A percentile compares a stretch with the other conserved stretches of the same genome.
Evolutionary conservation across 208 protist genomes (phyloP).

Genomic region (Histomonas meleagridis): DNA sequence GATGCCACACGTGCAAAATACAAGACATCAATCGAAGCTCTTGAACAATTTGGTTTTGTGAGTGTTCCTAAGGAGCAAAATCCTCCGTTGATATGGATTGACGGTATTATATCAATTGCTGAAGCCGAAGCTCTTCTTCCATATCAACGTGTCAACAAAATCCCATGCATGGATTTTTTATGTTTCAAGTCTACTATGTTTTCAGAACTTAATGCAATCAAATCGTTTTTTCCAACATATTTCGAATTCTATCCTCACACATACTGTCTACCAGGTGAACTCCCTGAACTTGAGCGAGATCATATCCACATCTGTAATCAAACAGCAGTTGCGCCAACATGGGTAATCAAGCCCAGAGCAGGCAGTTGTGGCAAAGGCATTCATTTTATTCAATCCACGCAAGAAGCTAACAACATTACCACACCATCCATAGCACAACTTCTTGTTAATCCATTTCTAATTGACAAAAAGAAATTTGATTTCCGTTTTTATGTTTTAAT

Average conservation of each 20-base stretch:
- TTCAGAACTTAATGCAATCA: not conserved
- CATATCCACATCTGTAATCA: not conserved
- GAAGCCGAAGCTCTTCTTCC: not conserved
- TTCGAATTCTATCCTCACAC: constrained; percentile 1
- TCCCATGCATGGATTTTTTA: not conserved
- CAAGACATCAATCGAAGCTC: not conserved
- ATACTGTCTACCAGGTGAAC: not conserved
- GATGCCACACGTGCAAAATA: constrained; percentile 18
- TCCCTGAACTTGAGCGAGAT: not conserved
- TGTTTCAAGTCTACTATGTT: constrained; percentile 10
- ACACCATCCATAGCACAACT: constrained; percentile 36
- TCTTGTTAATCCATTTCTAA: constrained; percentile 42
- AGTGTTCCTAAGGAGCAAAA: not conserved
- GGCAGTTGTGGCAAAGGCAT: not conserved
- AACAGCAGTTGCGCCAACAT: not conserved
- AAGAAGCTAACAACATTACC: not conserved
- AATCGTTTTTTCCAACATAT: not conserved
- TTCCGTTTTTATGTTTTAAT: constrained; percentile 49
- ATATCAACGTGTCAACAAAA: not conserved
- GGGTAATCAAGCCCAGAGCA: constrained; percentile 8
- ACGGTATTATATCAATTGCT: not conserved
- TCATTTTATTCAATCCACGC: not conserved
- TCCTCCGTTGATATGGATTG: not conserved
- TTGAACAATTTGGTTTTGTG: not conserved
- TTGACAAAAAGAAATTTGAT: constrained; percentile 49